Evolutionary conservation across 1,139 yeast species (phyloP).

Genomic region (Suhomyces guaymorum): DNA sequence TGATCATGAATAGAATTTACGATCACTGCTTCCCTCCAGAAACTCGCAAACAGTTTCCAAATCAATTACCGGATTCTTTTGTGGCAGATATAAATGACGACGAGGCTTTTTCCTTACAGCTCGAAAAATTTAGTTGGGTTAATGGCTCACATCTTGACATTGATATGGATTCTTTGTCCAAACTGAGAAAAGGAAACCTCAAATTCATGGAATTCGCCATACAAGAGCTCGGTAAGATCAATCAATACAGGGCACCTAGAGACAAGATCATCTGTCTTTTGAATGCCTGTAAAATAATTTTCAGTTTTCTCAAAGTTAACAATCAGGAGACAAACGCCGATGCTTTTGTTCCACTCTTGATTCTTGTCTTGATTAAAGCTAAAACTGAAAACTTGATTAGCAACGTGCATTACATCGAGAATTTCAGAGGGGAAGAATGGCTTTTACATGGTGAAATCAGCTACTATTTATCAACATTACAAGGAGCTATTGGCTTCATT

Average conservation of each 20-base stretch:
- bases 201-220: slow-evolving; percentile 72
- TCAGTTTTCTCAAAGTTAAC: slow-evolving; percentile 75
- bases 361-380: slow-evolving; percentile 74
- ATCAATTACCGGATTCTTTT: slow-evolving; percentile 33
- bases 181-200: slow-evolving; percentile 26
- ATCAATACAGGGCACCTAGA: slow-evolving; percentile 86
- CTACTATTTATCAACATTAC: slow-evolving; percentile 82
- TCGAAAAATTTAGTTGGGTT: slow-evolving; percentile 72
- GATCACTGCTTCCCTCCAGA: slow-evolving; percentile 80
- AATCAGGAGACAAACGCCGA: slow-evolving; percentile 85
- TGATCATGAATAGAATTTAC: slow-evolving; percentile 85
- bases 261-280: slow-evolving; percentile 90
- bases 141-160: slow-evolving; percentile 81
- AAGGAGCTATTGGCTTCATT: slow-evolving; percentile 80
- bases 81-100: slow-evolving; percentile 67
- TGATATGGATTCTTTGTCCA: slow-evolving; percentile 39
- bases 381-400: slow-evolving; percentile 64
- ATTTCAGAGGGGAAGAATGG: slow-evolving; percentile 75
- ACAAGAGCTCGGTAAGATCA: slow-evolving; percentile 71
- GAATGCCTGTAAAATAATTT: slow-evolving; percentile 89
- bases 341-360: slow-evolving; percentile 82
- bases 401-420: slow-evolving; percentile 79
- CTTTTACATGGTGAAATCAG: slow-evolving; percentile 79
- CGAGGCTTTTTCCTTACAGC: slow-evolving; percentile 51
- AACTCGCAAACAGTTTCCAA: slow-evolving; percentile 39